Evolutionary conservation across 1,139 yeast species (phyloP).

Genomic region (Hyphopichia burtonii): DNA sequence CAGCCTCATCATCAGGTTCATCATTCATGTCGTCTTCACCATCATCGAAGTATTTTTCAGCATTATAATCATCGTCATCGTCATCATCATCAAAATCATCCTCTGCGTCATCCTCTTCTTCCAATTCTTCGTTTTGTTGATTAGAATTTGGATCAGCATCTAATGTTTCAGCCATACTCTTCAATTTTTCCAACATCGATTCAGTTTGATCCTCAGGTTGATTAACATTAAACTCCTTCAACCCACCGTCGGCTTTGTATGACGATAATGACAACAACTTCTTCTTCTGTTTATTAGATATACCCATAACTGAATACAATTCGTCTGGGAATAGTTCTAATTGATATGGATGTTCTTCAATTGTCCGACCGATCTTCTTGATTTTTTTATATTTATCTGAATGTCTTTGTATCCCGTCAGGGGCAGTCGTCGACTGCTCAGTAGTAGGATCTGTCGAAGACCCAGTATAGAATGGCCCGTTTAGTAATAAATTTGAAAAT

Average conservation of each 20-base stretch:
- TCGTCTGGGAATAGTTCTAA: conserved; percentile 76
- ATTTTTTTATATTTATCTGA: conserved; percentile 73
- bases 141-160: conserved; percentile 33
- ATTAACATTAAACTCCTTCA: conserved; percentile 32
- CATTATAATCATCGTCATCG: conserved; percentile 63
- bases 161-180: conserved; percentile 58
- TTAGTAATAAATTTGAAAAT: conserved; percentile 56
- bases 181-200: conserved; percentile 56
- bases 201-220: conserved; percentile 33
- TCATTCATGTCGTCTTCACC: conserved; percentile 78
- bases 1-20: conserved; percentile 82
- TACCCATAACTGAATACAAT: conserved; percentile 72
- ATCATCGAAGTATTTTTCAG: conserved; percentile 58
- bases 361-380: conserved; percentile 71
- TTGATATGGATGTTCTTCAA: conserved; percentile 81
- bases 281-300: conserved; percentile 51
- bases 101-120: conserved; percentile 49
- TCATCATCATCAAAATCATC: conserved; percentile 60
- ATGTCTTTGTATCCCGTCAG: conserved; percentile 68
- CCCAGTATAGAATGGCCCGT: conserved; percentile 81
- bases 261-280: conserved; percentile 53
- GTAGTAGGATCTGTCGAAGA: conserved; percentile 5
- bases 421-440: conserved; percentile 21
- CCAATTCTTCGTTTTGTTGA: conserved; percentile 36
- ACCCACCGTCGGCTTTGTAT: conserved; percentile 48